A percentile compares a stretch with the other conserved stretches of the same genome.
These are phyloP conservation scores for Eucalyptus caleyi DNA, from an alignment of 345 rosid species.

Conservation along the genomic window DNA sequence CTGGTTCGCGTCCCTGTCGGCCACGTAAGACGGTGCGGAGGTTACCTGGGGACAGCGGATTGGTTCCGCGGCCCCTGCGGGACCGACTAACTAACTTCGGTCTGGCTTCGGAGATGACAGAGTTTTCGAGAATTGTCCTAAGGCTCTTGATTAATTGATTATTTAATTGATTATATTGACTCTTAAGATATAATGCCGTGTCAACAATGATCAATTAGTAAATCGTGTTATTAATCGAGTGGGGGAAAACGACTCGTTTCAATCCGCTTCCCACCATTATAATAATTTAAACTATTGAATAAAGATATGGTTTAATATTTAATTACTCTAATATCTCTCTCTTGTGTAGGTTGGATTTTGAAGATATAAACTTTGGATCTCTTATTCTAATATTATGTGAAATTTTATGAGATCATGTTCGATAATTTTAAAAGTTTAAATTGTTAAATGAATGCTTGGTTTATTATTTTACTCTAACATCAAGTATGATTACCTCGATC, in stretches of 20 bases:
- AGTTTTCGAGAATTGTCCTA: not conserved
- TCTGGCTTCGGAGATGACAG: not conserved
- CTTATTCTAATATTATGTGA: accelerated
- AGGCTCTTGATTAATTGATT: not conserved
- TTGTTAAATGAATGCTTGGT: accelerated
- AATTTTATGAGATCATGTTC: accelerated
- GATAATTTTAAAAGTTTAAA: no score
- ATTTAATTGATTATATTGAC: not conserved
- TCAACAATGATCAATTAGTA: not conserved
- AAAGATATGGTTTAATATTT: accelerated
- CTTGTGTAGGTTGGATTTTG: accelerated
- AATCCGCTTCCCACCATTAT: accelerated
- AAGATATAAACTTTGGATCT: accelerated
- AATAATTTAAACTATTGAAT: no score
- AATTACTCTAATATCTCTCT: no score
- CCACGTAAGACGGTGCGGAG: not conserved
- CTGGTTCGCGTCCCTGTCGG: not conserved
- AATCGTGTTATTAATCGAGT: not conserved
- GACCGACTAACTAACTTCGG: not conserved
- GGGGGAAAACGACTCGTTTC: not conserved
- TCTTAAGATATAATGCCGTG: not conserved
- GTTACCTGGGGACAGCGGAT: not conserved
- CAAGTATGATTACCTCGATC: not conserved
- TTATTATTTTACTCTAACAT: no score
- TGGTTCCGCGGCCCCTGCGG: not conserved